phyloP scores from a whole-genome alignment of 495 filamentous ascomycete genomes.

The Niebla homalea region DNA sequence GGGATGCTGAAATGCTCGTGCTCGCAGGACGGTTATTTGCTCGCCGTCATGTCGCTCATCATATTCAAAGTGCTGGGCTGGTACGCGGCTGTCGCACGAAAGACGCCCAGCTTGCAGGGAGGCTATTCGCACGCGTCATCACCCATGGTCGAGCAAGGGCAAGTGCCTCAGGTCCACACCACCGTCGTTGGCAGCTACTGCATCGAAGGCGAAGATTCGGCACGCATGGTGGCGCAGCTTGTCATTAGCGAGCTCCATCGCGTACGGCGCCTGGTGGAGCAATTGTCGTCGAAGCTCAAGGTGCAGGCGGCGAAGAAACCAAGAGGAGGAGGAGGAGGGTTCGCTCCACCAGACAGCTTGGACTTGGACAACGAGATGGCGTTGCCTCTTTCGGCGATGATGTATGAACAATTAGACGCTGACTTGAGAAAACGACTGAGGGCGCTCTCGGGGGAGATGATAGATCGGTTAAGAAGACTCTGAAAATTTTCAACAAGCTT shows the following conservation, averaged over 20 bases:
- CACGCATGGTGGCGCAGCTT: constrained; percentile 23
- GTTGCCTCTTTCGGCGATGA: background rate
- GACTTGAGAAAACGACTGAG: constrained; percentile 3
- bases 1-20: constrained; percentile 18
- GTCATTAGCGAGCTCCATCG: constrained; percentile 30
- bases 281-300: constrained; percentile 5
- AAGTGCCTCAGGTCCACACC: background rate
- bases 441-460: background rate
- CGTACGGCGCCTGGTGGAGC: constrained; percentile 23
- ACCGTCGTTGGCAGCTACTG: constrained; percentile 6
- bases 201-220: constrained; percentile 15
- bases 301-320: background rate
- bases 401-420: constrained; percentile 4
- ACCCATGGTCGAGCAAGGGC: background rate
- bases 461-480: background rate
- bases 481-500: no score
- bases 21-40: constrained; percentile 17
- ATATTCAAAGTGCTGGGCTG: constrained; percentile 22
- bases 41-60: constrained; percentile 18
- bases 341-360: background rate
- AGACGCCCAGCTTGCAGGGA: background rate
- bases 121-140: background rate
- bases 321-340: background rate
- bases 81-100: constrained; percentile 16
- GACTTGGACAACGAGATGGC: background rate